Conservation (phyloP, 495 filamentous ascomycete species). For the Filosporella fistucella region DNA sequence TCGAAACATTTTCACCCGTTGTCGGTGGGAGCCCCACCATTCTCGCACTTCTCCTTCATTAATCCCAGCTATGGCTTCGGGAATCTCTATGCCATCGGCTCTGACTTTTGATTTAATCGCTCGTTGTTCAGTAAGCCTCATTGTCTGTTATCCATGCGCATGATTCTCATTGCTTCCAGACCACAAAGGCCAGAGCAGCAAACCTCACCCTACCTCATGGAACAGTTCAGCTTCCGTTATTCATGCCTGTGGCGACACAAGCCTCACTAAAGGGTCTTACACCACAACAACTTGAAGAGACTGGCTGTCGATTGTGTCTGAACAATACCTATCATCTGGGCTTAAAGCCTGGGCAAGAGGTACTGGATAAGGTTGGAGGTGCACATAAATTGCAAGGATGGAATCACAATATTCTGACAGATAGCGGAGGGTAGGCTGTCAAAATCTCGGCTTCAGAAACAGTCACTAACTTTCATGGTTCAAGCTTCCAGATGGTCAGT, state of each 20-base stretch:
- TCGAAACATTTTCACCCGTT: background rate
- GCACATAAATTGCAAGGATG: constrained; percentile 93
- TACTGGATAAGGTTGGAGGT: constrained; percentile 80
- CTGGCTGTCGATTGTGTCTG: constrained; percentile 84
- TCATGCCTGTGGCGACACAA: constrained; percentile 99
- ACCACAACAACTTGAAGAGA: constrained; percentile 82
- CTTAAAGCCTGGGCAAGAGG: constrained; percentile 86
- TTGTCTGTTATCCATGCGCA: constrained; percentile 13
- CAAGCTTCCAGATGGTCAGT: constrained; percentile 97
- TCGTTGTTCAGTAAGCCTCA: constrained; percentile 69
- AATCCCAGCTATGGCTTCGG: constrained; percentile 6
- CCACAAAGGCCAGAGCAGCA: constrained; percentile 92
- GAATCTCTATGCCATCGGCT: constrained; percentile 60
- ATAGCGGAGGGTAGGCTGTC: constrained; percentile 85
- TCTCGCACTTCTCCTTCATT: no score
- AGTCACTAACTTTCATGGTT: constrained; percentile 1
- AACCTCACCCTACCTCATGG: constrained; percentile 88
- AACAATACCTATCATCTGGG: constrained; percentile 99
- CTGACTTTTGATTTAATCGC: constrained; percentile 78
- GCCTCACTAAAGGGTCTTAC: constrained; percentile 93
- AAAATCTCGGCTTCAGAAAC: background rate
- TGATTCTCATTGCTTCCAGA: constrained; percentile 45
- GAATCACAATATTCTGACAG: constrained; percentile 91
- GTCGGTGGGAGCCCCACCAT: background rate
- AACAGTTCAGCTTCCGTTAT: constrained; percentile 81